Evolutionary conservation across 495 filamentous ascomycete genomes (phyloP).

Genomic region (Aspergillus coremiiformis): DNA sequence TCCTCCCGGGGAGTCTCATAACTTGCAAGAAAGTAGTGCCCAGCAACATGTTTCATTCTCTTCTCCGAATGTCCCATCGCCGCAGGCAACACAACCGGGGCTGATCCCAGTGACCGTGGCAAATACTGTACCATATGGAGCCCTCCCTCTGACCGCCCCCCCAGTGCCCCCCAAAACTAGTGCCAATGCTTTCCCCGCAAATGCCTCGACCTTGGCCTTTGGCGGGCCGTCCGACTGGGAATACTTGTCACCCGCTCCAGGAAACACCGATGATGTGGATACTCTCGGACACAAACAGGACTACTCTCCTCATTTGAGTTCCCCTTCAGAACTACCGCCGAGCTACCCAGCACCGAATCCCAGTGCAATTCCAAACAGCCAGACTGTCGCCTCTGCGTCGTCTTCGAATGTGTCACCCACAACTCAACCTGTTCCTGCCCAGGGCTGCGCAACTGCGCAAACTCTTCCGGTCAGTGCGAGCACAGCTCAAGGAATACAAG

Average conservation of each 20-base stretch:
- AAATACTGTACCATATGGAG: conserved; percentile 14
- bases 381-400: conserved; percentile 1
- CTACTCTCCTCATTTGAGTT: conserved; percentile 8
- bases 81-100: conserved; percentile 15
- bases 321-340: conserved; percentile 8
- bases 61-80: background rate
- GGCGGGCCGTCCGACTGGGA: conserved; percentile 57
- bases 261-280: conserved; percentile 27
- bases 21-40: background rate
- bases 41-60: background rate
- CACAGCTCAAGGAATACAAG: conserved; percentile 5
- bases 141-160: conserved; percentile 10
- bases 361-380: background rate
- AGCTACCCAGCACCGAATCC: background rate
- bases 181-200: conserved; percentile 13
- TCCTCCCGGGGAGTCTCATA: conserved; percentile 4
- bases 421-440: conserved; percentile 7
- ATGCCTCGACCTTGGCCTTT: conserved; percentile 42
- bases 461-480: conserved; percentile 24
- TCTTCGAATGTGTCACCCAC: conserved; percentile 6
- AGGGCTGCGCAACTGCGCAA: background rate
- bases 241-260: conserved; percentile 37
- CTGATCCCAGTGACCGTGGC: conserved; percentile 16
- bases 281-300: conserved; percentile 21
- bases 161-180: conserved; percentile 20